These are phyloP conservation scores for Phyllostachys edulis DNA, from an alignment of 176 grass and related monocot species.

Conservation along the genomic window DNA sequence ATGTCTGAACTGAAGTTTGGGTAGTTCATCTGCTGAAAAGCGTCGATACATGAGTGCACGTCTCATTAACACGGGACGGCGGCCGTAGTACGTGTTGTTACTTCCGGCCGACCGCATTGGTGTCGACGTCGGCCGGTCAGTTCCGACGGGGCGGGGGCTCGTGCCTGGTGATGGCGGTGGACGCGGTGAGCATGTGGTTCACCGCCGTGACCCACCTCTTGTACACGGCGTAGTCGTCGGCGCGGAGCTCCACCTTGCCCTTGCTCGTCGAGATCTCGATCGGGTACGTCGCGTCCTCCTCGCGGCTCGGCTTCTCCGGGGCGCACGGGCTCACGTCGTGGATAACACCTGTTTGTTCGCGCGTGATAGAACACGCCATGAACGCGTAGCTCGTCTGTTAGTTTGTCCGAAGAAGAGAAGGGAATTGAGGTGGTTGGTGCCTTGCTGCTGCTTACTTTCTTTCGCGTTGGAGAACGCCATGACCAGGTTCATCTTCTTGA, in stretches of 20 bases:
- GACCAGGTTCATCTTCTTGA: constrained; percentile 78
- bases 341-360: constrained; percentile 52
- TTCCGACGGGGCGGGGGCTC: not conserved
- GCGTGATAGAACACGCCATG: not conserved
- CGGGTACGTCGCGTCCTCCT: constrained; percentile 61
- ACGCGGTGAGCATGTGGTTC: constrained; percentile 81
- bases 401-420: not conserved
- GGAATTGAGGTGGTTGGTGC: not conserved
- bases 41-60: not conserved
- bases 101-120: not conserved
- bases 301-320: constrained; percentile 46
- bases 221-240: constrained; percentile 70
- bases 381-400: not conserved
- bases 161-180: constrained; percentile 54
- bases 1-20: not conserved
- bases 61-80: too few species aligned
- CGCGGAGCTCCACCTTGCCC: constrained; percentile 84
- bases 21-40: not conserved
- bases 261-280: constrained; percentile 75
- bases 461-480: constrained; percentile 76
- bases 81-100: not conserved
- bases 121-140: not conserved
- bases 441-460: constrained; percentile 52
- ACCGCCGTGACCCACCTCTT: constrained; percentile 92
- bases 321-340: constrained; percentile 58